These are phyloP conservation scores for Spizellomyces punctatus DNA, from an alignment of 192 early-diverging fungal species.

Conservation along the genomic window DNA sequence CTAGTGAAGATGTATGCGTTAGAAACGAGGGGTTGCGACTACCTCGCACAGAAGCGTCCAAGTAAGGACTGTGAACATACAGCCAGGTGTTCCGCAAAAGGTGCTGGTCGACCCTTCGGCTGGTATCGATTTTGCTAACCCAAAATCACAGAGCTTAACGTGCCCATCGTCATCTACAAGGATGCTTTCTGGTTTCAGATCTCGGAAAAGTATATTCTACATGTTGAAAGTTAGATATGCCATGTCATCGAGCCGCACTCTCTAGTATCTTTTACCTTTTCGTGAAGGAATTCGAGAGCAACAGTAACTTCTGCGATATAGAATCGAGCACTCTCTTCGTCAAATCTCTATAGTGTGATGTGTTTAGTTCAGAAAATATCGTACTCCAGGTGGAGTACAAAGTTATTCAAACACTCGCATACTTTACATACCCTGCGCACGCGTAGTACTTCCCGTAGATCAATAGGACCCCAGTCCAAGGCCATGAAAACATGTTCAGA, in stretches of 20 bases:
- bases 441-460: background rate
- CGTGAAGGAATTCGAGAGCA: conserved; percentile 92
- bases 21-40: background rate
- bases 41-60: conserved; percentile 25
- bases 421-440: background rate
- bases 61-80: conserved; percentile 42
- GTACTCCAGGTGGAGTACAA: background rate
- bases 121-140: conserved; percentile 66
- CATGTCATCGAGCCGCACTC: too few species aligned
- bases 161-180: conserved; percentile 75
- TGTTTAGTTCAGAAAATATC: background rate
- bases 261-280: conserved; percentile 45
- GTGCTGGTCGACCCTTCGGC: background rate
- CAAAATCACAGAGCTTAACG: conserved; percentile 89
- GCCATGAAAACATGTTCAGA: background rate
- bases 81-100: conserved; percentile 32
- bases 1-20: conserved; percentile 44
- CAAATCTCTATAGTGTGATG: conserved; percentile 65
- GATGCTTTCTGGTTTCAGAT: conserved; percentile 91
- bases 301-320: conserved; percentile 95
- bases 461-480: background rate
- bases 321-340: conserved; percentile 88
- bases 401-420: background rate
- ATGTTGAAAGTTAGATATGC: too few species aligned
- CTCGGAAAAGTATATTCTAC: conserved; percentile 91